Evolutionary conservation across 768 basidiomycete genomes (phyloP), one percentile per base, ranked within the genome.

Genomic region (Clavulina sp.): DNA sequence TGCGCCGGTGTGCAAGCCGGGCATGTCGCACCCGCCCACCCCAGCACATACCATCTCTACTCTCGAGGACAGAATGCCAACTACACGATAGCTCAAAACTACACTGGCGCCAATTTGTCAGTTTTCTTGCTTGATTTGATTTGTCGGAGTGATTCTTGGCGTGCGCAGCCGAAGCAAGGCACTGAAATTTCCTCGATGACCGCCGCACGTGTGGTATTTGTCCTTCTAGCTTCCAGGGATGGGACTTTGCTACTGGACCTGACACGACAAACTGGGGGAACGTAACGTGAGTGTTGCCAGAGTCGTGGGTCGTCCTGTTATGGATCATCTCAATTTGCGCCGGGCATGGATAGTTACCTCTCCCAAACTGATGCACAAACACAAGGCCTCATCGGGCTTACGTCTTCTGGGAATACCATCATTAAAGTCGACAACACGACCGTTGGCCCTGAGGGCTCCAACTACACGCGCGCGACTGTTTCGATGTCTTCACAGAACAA

Each of bases 381-480:
- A 4, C 64, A 70, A 33, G 63, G 73, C 51, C 74, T 84, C 33
- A 73, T 79, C 1, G 81, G 70, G 58, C 72, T 83, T 38, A 78
- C 84, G 55, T 56, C 67, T 18, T 78, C 81, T 2, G 79, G 77
- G 13, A 79, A 80, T 54, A 82, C 82, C 1, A 76, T 86, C 59
- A 80, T 86, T 60, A 75, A 72, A 59, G 82, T 84, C 9, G 84
- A 85, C 65, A 84, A 84, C 60, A 75, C 71, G 29, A 69, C 78
- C 1, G n/a, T n/a, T n/a, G n/a, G n/a, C n/a, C n/a, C n/a, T n/a
- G n/a, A n/a, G n/a, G n/a, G n/a, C n/a, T n/a, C n/a, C n/a, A n/a
- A n/a, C 18, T 49, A 31, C 24, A 26, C 7, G 13, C 9, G 48
- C 9, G 48, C 48, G 13, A 49, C 7, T 49, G 31, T 49, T 7